A percentile compares a stretch with the other conserved stretches of the same genome.
phyloP scores from a whole-genome alignment of 306 rosid species.

The Carpinus fangiana region DNA sequence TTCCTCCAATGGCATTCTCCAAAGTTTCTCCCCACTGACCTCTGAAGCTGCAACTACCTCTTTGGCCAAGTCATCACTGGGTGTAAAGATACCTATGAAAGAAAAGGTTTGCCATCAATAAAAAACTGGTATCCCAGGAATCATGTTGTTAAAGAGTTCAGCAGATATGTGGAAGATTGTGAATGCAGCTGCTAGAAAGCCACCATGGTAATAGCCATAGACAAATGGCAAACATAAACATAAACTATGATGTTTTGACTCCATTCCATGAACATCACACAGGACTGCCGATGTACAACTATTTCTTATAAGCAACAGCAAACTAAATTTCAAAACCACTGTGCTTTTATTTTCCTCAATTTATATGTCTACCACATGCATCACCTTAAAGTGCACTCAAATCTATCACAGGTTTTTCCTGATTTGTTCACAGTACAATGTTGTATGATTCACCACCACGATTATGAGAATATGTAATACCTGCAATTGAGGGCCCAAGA shows the following conservation, averaged over 20 bases:
- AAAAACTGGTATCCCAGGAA: constrained; percentile 16
- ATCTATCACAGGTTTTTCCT: neutral
- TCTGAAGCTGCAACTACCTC: constrained; percentile 85
- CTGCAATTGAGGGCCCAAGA: constrained; percentile 95
- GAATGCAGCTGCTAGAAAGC: neutral
- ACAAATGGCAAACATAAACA: neutral
- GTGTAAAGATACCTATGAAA: constrained; percentile 79
- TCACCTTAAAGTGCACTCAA: neutral
- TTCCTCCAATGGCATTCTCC: constrained; percentile 97
- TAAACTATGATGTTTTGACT: neutral
- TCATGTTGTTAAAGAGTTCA: neutral
- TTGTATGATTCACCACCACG: neutral
- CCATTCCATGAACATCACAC: neutral
- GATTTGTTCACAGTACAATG: neutral
- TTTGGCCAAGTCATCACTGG: constrained; percentile 90
- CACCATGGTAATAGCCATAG: neutral
- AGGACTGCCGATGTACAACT: neutral
- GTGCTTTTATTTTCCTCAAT: neutral
- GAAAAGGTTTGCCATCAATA: constrained; percentile 22
- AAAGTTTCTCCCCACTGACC: constrained; percentile 82
- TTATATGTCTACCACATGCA: neutral
- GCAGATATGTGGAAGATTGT: neutral
- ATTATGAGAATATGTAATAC: constrained; percentile 34
- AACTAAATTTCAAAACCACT: neutral
- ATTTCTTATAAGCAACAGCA: neutral